These are phyloP conservation scores for Mycosphaerelloides madeirae DNA, from an alignment of 2,329 filamentous ascomycete species.

Conservation along the genomic window DNA sequence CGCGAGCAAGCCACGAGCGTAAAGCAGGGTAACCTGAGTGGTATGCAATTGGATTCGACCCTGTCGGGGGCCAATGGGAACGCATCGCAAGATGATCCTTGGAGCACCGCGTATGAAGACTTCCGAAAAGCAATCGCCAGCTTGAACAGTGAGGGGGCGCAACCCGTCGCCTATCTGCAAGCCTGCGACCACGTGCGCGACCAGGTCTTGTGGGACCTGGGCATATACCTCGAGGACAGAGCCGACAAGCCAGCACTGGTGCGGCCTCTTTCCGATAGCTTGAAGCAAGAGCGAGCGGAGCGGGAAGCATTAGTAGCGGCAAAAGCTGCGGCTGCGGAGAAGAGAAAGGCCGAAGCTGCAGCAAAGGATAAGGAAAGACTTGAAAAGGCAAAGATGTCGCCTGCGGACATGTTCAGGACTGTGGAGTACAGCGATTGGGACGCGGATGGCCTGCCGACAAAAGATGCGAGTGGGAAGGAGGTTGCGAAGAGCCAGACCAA, in stretches of 20 bases:
- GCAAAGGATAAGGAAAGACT: conserved; percentile 46
- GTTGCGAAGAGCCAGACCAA: conserved; percentile 75
- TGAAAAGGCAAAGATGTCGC: conserved; percentile 55
- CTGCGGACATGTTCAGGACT: conserved; percentile 54
- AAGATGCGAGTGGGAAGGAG: conserved; percentile 71
- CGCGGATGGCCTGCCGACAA: conserved; percentile 72
- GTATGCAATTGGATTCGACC: conserved; percentile 23
- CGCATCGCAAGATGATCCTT: conserved; percentile 34
- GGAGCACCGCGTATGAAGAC: conserved; percentile 45
- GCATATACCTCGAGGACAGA: conserved; percentile 84
- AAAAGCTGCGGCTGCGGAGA: conserved; percentile 44
- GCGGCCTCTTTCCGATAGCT: conserved; percentile 52
- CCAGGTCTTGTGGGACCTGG: conserved; percentile 71
- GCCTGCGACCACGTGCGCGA: conserved; percentile 80
- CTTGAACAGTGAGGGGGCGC: conserved; percentile 45
- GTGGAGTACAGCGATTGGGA: conserved; percentile 69
- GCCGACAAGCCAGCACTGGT: conserved; percentile 66
- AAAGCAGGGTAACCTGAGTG: conserved; percentile 34
- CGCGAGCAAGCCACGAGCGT: conserved; percentile 52
- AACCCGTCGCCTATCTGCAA: conserved; percentile 65
- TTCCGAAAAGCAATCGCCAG: conserved; percentile 60
- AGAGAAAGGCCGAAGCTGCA: conserved; percentile 49
- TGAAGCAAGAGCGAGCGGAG: conserved; percentile 48
- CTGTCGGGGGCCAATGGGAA: conserved; percentile 9
- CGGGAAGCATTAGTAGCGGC: conserved; percentile 51